Base-by-base conservation (phyloP, 148 eudicot species). In the Rhododendron mucronatum region DNA sequence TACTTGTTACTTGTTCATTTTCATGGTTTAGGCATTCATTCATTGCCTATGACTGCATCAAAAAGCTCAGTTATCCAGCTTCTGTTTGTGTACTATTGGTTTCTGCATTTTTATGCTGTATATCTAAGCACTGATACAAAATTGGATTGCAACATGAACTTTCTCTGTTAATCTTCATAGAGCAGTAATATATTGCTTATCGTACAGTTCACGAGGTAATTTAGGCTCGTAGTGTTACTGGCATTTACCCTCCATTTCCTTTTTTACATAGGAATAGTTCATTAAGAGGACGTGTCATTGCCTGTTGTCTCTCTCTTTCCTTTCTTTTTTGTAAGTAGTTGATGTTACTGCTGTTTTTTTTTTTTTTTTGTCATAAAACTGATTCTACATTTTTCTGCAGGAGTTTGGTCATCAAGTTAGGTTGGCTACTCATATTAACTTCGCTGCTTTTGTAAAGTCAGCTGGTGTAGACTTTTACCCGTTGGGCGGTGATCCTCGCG, bases 381-480 rank as follows among this genome's bases (percentile, higher is more conserved):
- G 35, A 9, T 69, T 65, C 45, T 89, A 23, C 75, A n/a, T 82
- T 37, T 80, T 55, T 69, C 69, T 89, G 91, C 93, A 97, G 99
- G 98, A 94, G 82, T 93, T 90, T 87, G 99, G 99, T 77, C 99
- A 97, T 92, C 93, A 85, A 86, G 98, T 95, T 83, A 93, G 99
- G 84, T 83, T 97, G 91, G 99, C 99, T 47, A 97, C 99, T 87
- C 99, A 97, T 91, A 85, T 85, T 13, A 92, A 89, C 41, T 97
- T 97, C 86, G 90, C 92, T 14, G 88, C 88, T 83, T 95, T 97
- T 86, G 99, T 97, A 82, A 93, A 92, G 90, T 91, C 96, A 80
- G 96, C 99, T 90, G 99, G 98, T 59, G 91, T 97, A 15, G 96
- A 94, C 16, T 97, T 95, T 86, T 97, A 92, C 90, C 99, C 99